phyloP scores from a whole-genome alignment of 208 protist genomes.

The Crithidia bombi region DNA sequence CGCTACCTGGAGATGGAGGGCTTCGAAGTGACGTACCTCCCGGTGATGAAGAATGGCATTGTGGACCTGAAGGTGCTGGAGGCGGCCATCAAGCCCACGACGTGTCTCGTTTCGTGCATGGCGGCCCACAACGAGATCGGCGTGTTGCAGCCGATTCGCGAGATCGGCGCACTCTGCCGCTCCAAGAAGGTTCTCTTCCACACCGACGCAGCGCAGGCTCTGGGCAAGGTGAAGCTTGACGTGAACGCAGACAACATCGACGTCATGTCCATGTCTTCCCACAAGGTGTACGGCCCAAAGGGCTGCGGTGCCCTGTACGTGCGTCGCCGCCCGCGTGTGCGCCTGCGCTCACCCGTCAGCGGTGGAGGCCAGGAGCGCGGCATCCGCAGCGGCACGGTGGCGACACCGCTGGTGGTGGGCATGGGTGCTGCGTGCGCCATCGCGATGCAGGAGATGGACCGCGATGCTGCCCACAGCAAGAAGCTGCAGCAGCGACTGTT shows the following conservation, averaged over 20 bases:
- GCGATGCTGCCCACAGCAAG: slow-evolving; percentile 88
- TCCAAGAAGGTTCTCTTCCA: slow-evolving; percentile 97
- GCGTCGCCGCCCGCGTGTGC: slow-evolving; percentile 94
- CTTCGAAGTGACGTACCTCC: slow-evolving; percentile 98
- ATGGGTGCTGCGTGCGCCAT: slow-evolving; percentile 94
- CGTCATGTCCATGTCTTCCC: slow-evolving; percentile 97
- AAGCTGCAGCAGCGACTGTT: slow-evolving; percentile 87
- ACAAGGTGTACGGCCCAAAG: slow-evolving; percentile 99
- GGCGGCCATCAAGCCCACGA: slow-evolving; percentile 93
- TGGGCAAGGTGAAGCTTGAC: slow-evolving; percentile 98
- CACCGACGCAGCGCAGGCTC: slow-evolving; percentile 96
- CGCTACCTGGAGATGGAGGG: slow-evolving; percentile 96
- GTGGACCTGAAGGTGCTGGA: slow-evolving; percentile 95
- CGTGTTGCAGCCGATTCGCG: slow-evolving; percentile 96
- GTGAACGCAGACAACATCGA: slow-evolving; percentile 98
- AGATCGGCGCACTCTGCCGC: slow-evolving; percentile 97
- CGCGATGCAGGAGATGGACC: slow-evolving; percentile 94
- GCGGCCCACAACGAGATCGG: slow-evolving; percentile 99
- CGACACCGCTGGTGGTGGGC: slow-evolving; percentile 94
- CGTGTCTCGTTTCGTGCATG: slow-evolving; percentile 98
- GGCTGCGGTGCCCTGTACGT: slow-evolving; percentile 92
- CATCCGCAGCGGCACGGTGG: slow-evolving; percentile 95
- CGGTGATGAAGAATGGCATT: slow-evolving; percentile 96
- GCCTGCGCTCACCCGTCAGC: slow-evolving; percentile 96
- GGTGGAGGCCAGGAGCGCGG: slow-evolving; percentile 99